These are phyloP conservation scores for Pestalotiopsis sp. DNA, from an alignment of 2,329 filamentous ascomycete genomes.

Conservation along the genomic window DNA sequence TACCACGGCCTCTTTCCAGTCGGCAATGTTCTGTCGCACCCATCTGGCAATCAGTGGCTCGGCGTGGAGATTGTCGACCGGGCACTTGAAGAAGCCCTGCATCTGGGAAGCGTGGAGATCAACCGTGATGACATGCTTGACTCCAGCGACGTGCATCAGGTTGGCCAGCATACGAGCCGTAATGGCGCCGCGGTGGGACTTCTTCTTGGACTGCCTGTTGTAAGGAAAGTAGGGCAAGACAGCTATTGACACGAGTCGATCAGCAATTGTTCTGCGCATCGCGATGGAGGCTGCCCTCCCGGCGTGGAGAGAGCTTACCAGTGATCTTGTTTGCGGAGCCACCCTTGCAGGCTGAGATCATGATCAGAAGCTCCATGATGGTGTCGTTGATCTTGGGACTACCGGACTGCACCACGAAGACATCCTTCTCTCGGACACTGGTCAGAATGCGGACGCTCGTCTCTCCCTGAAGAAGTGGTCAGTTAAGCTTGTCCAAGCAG, in stretches of 20 bases:
- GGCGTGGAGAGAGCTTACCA: conserved; percentile 55
- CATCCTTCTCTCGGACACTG: conserved; percentile 93
- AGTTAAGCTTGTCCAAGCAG: conserved; percentile 1
- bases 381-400: conserved; percentile 97
- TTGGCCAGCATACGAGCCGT: conserved; percentile 98
- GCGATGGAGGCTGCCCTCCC: background rate
- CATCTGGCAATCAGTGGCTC: conserved; percentile 94
- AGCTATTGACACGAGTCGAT: conserved; percentile 47
- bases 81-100: conserved; percentile 98
- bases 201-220: conserved; percentile 98
- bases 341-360: conserved; percentile 98
- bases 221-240: conserved; percentile 98
- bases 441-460: conserved; percentile 70
- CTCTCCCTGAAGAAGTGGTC: conserved; percentile 55
- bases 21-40: conserved; percentile 85
- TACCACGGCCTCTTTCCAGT: conserved; percentile 90
- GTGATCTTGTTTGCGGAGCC: conserved; percentile 96
- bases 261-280: background rate
- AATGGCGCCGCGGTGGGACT: conserved; percentile 93
- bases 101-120: conserved; percentile 98
- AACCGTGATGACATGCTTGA: conserved; percentile 96
- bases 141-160: conserved; percentile 86
- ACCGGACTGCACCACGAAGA: conserved; percentile 97
- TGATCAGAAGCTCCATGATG: conserved; percentile 98
- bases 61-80: conserved; percentile 95